These are phyloP conservation scores for Lasiodiplodia gonubiensis DNA, from an alignment of 2,329 filamentous ascomycete genomes.

Conservation along the genomic window DNA sequence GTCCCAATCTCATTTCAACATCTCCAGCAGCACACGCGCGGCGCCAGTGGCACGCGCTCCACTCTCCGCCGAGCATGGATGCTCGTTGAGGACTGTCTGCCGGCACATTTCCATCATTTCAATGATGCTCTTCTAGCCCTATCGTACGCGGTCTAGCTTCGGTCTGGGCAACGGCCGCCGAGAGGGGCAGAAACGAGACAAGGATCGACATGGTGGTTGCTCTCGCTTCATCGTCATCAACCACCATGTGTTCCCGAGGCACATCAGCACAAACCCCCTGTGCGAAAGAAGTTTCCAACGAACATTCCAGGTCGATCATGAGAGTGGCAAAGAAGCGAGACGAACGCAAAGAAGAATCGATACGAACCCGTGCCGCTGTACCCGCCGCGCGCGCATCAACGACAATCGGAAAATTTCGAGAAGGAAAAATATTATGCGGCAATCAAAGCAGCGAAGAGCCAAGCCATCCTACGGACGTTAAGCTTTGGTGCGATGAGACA, in stretches of 20 bases:
- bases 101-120: slow-evolving; percentile 10
- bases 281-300: slow-evolving; percentile 20
- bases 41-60: slow-evolving; percentile 1
- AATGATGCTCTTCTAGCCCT: not conserved
- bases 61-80: slow-evolving; percentile 10
- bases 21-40: slow-evolving; percentile 8
- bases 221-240: not conserved
- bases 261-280: not conserved
- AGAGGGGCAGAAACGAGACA: slow-evolving; percentile 11
- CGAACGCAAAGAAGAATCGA: not conserved
- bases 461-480: slow-evolving; percentile 8
- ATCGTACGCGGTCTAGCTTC: slow-evolving; percentile 5
- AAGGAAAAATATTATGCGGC: not conserved
- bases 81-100: slow-evolving; percentile 3
- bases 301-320: slow-evolving; percentile 4
- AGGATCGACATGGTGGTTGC: slow-evolving; percentile 2
- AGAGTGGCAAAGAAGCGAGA: slow-evolving; percentile 9
- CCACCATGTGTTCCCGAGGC: slow-evolving; percentile 7
- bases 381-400: slow-evolving; percentile 6
- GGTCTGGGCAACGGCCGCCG: slow-evolving; percentile 21
- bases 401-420: not conserved
- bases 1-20: slow-evolving; percentile 5
- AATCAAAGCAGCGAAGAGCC: not conserved
- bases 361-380: not conserved
- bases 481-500: slow-evolving; percentile 11